Percentiles rank a stretch among this genome's conserved stretches.
phyloP scores from a whole-genome alignment of 371 early-diverging fungal genomes.

The Circinella umbellata region DNA sequence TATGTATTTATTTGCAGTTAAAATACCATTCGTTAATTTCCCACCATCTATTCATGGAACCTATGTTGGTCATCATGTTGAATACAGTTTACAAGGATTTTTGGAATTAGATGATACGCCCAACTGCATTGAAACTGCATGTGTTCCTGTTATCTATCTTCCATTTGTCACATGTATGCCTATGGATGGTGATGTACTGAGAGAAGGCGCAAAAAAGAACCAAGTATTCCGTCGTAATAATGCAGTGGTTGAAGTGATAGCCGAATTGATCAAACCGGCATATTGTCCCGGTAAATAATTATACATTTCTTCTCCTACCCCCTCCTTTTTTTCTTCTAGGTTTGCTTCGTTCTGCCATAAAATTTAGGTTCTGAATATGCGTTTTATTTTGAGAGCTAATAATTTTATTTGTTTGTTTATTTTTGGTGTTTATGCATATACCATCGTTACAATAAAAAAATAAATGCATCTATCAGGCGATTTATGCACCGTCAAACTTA shows the following conservation, averaged over 20 bases:
- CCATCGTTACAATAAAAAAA: background rate
- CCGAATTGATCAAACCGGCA: conserved; percentile 39
- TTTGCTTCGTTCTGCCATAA: too few species aligned
- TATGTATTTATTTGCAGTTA: conserved; percentile 50
- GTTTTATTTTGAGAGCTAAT: too few species aligned
- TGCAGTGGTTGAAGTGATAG: conserved; percentile 31
- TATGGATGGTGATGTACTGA: conserved; percentile 1
- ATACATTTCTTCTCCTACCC: background rate
- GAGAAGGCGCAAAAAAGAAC: conserved; percentile 16
- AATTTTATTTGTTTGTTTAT: too few species aligned
- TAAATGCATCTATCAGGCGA: conserved; percentile 34
- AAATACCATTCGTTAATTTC: conserved; percentile 45
- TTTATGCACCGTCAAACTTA: conserved; percentile 41
- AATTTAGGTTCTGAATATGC: too few species aligned
- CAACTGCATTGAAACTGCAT: conserved; percentile 19
- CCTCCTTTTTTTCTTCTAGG: too few species aligned
- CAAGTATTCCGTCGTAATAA: conserved; percentile 29
- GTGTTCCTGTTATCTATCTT: conserved; percentile 35
- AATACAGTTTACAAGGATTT: conserved; percentile 43
- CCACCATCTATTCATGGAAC: conserved; percentile 45
- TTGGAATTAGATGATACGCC: conserved; percentile 27
- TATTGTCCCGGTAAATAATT: conserved; percentile 44
- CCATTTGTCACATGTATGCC: conserved; percentile 34
- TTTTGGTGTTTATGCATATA: too few species aligned
- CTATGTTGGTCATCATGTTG: conserved; percentile 38